Evolutionary conservation across 495 filamentous ascomycete genomes (phyloP).

Genomic region (Venustampulla echinocandica): DNA sequence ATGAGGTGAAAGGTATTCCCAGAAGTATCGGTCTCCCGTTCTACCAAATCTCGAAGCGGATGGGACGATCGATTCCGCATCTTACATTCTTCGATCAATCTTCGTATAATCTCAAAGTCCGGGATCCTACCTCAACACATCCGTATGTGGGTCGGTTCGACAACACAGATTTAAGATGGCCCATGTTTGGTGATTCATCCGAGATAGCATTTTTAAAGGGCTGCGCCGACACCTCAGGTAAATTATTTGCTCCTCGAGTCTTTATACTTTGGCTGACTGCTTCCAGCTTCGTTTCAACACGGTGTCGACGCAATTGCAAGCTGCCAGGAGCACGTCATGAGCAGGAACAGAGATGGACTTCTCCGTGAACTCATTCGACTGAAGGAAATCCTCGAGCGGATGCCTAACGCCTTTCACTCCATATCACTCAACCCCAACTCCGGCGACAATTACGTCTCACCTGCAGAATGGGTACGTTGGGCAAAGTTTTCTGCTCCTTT

Average conservation of each 20-base stretch:
- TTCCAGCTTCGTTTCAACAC: slow-evolving; percentile 26
- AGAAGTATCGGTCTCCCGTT: slow-evolving; percentile 28
- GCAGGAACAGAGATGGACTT: slow-evolving; percentile 24
- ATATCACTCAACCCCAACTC: slow-evolving; percentile 29
- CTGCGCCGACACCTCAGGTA: slow-evolving; percentile 23
- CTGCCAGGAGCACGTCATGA: slow-evolving; percentile 31
- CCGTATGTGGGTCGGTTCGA: slow-evolving; percentile 28
- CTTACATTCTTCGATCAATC: slow-evolving; percentile 29
- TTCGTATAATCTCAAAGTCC: slow-evolving; percentile 29
- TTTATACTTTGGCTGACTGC: slow-evolving; percentile 14
- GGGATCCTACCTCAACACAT: slow-evolving; percentile 26
- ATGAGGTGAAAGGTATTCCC: slow-evolving; percentile 35
- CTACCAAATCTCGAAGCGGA: slow-evolving; percentile 24
- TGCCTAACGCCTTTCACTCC: slow-evolving; percentile 28
- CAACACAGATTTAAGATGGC: slow-evolving; percentile 30
- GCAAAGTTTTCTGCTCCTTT: slow-evolving; percentile 30
- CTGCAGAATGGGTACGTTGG: slow-evolving; percentile 25
- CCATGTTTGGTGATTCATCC: slow-evolving; percentile 9
- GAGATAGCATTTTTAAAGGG: slow-evolving; percentile 29
- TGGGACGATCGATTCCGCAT: slow-evolving; percentile 29
- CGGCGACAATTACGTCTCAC: slow-evolving; percentile 29
- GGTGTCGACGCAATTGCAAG: slow-evolving; percentile 26
- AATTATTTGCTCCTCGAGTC: slow-evolving; percentile 22
- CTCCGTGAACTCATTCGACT: slow-evolving; percentile 24
- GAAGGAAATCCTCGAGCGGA: slow-evolving; percentile 27